phyloP scores from a whole-genome alignment of 2,329 filamentous ascomycete genomes.

The Amphichorda felina region DNA sequence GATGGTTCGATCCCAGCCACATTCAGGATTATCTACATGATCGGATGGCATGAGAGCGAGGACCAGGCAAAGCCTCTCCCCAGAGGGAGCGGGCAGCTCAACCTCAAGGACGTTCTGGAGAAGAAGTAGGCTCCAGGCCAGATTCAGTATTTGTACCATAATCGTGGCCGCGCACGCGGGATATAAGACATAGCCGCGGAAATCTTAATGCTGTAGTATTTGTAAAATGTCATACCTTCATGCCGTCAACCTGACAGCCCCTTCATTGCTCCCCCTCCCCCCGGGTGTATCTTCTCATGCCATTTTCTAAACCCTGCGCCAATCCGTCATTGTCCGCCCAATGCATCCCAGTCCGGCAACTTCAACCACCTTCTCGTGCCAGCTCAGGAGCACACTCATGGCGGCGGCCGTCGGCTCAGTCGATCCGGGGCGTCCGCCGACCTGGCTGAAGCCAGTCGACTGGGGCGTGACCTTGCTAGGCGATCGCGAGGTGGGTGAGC shows the following conservation, averaged over 20 bases:
- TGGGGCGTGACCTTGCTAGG: constrained; percentile 50
- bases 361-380: constrained; percentile 98
- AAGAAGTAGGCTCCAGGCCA: constrained; percentile 3
- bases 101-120: constrained; percentile 65
- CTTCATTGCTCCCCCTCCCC: too few relatives aligned
- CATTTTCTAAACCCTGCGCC: constrained; percentile 56
- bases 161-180: too few relatives aligned
- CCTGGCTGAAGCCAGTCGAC: constrained; percentile 79
- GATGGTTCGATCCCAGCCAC: constrained; percentile 75
- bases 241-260: too few relatives aligned
- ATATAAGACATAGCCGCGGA: too few relatives aligned
- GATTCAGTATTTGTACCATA: background rate
- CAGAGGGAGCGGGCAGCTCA: constrained; percentile 77
- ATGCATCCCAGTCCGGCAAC: constrained; percentile 86
- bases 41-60: constrained; percentile 85
- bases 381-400: constrained; percentile 95
- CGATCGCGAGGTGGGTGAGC: constrained; percentile 25
- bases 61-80: constrained; percentile 69
- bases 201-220: too few relatives aligned
- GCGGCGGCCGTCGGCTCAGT: constrained; percentile 67
- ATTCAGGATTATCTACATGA: constrained; percentile 95
- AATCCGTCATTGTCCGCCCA: constrained; percentile 90
- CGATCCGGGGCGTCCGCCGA: constrained; percentile 40
- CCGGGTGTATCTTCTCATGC: too few relatives aligned
- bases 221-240: too few relatives aligned